Evolutionary conservation across 495 filamentous ascomycete genomes (phyloP).

Genomic region (Lichenothelia convexa): DNA sequence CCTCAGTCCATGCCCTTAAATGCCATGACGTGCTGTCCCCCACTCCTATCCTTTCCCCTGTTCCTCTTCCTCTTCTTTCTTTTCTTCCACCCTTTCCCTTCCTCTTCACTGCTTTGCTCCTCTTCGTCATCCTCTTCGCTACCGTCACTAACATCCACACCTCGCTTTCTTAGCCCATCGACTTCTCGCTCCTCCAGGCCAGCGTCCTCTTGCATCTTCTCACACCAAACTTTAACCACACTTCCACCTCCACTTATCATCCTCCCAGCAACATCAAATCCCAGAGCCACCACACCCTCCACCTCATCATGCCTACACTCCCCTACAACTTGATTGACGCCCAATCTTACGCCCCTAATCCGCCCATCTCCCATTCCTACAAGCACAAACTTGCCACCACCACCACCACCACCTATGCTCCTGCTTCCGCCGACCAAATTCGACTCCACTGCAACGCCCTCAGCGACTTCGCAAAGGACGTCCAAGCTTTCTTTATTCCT

Average conservation of each 20-base stretch:
- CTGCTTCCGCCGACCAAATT: too few species aligned
- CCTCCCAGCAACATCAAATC: constrained; percentile 64
- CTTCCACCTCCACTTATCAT: constrained; percentile 75
- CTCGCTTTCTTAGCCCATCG: constrained; percentile 16
- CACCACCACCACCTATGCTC: constrained; percentile 42
- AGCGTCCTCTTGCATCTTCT: constrained; percentile 28
- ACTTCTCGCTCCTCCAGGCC: constrained; percentile 24
- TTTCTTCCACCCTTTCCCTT: not conserved
- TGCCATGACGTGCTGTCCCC: not conserved
- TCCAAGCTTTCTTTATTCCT: too few species aligned
- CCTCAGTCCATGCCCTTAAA: not conserved
- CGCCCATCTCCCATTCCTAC: constrained; percentile 60
- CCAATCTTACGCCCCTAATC: constrained; percentile 36
- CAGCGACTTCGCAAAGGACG: too few species aligned
- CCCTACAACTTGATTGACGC: constrained; percentile 37
- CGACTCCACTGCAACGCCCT: too few species aligned
- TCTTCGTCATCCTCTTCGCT: not conserved
- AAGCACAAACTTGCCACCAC: constrained; percentile 46
- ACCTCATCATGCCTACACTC: constrained; percentile 63
- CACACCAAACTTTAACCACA: constrained; percentile 72
- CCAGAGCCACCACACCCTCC: constrained; percentile 53
- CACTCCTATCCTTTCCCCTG: not conserved
- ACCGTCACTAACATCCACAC: not conserved
- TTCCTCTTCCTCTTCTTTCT: not conserved
- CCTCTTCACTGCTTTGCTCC: not conserved